Base-by-base conservation (phyloP, 2,329 filamentous ascomycete genomes). In the Septoria linicola region DNA sequence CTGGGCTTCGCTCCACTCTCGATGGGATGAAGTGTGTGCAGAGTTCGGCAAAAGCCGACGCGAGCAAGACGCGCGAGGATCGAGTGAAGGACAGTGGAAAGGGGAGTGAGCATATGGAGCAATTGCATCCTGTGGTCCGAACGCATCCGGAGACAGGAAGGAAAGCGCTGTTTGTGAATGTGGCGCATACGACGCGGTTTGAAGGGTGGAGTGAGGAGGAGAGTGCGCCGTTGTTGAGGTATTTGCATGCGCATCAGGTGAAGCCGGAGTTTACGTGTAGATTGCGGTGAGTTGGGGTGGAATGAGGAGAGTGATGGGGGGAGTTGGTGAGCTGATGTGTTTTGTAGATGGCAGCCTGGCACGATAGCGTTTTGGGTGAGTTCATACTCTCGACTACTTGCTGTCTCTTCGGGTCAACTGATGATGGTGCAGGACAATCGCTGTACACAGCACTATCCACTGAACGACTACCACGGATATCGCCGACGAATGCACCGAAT, bases 191-290 rank as follows among this genome's bases (percentile, higher is more conserved):
- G 3, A 83, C 88, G 45, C 78, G 83, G 30, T 91, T 95, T 46
- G 80, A 91, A 2, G 89, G 88, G 6, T 81, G 85, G 64, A 93
- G 93, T 71, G 87, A 88, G 64, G 89, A 93, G 64, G 89, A 95
- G 66, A 89, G 85, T 2, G 88, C 91, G 57, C 77, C 77, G 32
- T 73, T 90, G 8, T 76, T 90, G 53, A 86, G 87, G 63, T 89
- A 89, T 72, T 70, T 90, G 10, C 88, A 83, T 65, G 80, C 87
- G 63, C 85, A 89, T 63, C 81, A 89, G 45, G 83, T 83, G 1
- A 78, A 80, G 46, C 80, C 84, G 49, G 87, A 89, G 64, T 82
- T 88, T 66, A 87, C 89, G 59, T 78, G 78, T 14, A 79, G 87
- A 20, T 79, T 95, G 41, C 85, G 84, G 68, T 95, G 88, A 48